These are phyloP conservation scores for Torulaspora indica DNA, from an alignment of 805 yeast species.

Conservation along the genomic window DNA sequence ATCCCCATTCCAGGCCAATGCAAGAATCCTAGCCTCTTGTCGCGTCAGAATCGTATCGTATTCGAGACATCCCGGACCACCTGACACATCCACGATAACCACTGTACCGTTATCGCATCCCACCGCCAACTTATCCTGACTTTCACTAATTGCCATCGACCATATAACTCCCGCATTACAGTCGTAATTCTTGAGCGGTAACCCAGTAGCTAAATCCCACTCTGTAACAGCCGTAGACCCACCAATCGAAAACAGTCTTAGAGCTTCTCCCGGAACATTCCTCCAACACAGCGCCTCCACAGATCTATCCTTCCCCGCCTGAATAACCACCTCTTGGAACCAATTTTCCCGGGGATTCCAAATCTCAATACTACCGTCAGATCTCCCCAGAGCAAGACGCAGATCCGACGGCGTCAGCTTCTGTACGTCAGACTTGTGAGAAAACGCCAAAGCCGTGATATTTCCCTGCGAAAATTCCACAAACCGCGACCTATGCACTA, in stretches of 20 bases:
- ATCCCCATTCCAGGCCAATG: slow-evolving; percentile 69
- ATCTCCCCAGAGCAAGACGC: slow-evolving; percentile 83
- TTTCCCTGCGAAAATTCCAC: slow-evolving; percentile 84
- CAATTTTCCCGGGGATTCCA: slow-evolving; percentile 87
- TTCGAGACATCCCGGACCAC: slow-evolving; percentile 79
- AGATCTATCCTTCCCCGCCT: slow-evolving; percentile 78
- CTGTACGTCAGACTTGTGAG: slow-evolving; percentile 48
- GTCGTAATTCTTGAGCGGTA: slow-evolving; percentile 70
- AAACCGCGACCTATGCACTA: slow-evolving; percentile 81
- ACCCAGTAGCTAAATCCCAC: slow-evolving; percentile 77
- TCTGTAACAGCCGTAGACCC: slow-evolving; percentile 89
- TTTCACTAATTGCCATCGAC: slow-evolving; percentile 68
- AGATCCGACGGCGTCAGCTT: slow-evolving; percentile 50
- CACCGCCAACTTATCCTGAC: slow-evolving; percentile 64
- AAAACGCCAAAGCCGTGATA: slow-evolving; percentile 76
- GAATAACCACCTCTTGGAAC: slow-evolving; percentile 68
- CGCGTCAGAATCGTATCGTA: slow-evolving; percentile 72
- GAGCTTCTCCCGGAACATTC: slow-evolving; percentile 42
- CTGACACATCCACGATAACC: slow-evolving; percentile 75
- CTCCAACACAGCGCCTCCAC: slow-evolving; percentile 90
- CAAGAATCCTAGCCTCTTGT: slow-evolving; percentile 75
- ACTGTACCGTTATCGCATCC: slow-evolving; percentile 97
- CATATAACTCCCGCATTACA: slow-evolving; percentile 92
- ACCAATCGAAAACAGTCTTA: slow-evolving; percentile 86
- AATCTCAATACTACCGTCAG: slow-evolving; percentile 91